Percentiles rank a stretch among this genome's conserved stretches.
Conservation (phyloP, 345 rosid species). For the Erodium maritimum region DNA sequence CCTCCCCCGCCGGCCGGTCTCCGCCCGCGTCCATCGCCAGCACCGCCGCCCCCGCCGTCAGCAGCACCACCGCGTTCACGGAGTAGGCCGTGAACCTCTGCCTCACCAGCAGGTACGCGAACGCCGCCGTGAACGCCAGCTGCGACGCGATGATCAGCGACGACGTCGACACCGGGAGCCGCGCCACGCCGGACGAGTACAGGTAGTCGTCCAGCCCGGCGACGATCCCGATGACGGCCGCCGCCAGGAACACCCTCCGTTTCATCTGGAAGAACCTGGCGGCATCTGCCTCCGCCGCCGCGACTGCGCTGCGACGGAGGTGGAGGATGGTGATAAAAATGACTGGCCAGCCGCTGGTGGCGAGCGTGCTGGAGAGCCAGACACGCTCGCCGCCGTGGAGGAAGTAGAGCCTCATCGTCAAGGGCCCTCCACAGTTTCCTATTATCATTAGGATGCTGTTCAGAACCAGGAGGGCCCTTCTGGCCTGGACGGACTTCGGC, state of each 20-base stretch:
- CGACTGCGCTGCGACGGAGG: constrained; percentile 11
- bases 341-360: constrained; percentile 5
- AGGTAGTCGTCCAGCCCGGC: constrained; percentile 20
- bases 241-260: constrained; percentile 9
- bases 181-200: constrained; percentile 14
- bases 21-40: constrained; percentile 14
- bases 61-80: constrained; percentile 12
- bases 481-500: too few species aligned
- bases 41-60: constrained; percentile 13
- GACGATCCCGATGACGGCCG: constrained; percentile 15
- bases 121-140: constrained; percentile 17
- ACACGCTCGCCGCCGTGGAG: constrained; percentile 4
- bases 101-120: constrained; percentile 15
- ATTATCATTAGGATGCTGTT: constrained; percentile 4
- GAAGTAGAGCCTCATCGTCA: constrained; percentile 11
- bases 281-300: too few species aligned
- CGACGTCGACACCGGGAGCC: constrained; percentile 16
- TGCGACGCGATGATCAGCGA: constrained; percentile 19
- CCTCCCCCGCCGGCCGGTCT: constrained; percentile 13
- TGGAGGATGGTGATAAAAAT: background rate
- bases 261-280: constrained; percentile 7
- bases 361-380: constrained; percentile 9
- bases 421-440: constrained; percentile 3
- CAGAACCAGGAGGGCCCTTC: constrained; percentile 3
- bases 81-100: constrained; percentile 16